Evolutionary conservation across 192 early-diverging fungal genomes (phyloP), one percentile per base, ranked within the genome.

Genomic region (Powellomyces hirtus): DNA sequence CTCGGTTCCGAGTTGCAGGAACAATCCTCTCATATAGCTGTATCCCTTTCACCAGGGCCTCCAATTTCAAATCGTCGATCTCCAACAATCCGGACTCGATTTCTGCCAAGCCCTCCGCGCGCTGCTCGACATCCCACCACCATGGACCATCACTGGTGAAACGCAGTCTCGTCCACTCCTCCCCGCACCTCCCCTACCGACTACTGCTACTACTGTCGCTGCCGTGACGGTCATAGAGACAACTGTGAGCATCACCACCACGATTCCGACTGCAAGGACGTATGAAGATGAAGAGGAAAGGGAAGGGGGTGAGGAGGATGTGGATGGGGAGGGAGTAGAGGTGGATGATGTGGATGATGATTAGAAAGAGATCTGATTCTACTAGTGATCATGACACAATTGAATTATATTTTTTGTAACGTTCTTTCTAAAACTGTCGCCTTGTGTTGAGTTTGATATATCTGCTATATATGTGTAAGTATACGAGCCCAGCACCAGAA

Each of bases 11-110:
- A 42, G 10, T 18, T 18, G n/a, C n/a, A n/a, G n/a, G n/a, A n/a
- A 42, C 40, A 42, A 18, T 42, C 40, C 10, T 18, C 40, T 42
- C 8, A 42, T 42, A 8, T 42, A 42, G n/a, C n/a, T n/a, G n/a
- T n/a, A n/a, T n/a, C n/a, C n/a, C 40, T 42, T 13, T 18, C 53
- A 26, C 4, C 18, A 82, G 75, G 81, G 81, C 10, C 37, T 66
- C 14, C 81, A 83, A 40, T 53, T 79, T 29, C 78, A 78, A 67
- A 74, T 77, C 22, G 7, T 66, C 4, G 81, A 83, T 65, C 62
- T 80, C 16, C 72, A 79, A 33, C 66, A 70, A 26, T 50, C 74
- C 22, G 81, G 81, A 6, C 65, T 64, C 4, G 74, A 76, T 55
- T 83, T 83, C 49, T 70, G 71, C 26, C 73, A 70, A 22, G 72